These are phyloP conservation scores for Xylaria nigripes DNA, from an alignment of 495 filamentous ascomycete species.

Conservation along the genomic window DNA sequence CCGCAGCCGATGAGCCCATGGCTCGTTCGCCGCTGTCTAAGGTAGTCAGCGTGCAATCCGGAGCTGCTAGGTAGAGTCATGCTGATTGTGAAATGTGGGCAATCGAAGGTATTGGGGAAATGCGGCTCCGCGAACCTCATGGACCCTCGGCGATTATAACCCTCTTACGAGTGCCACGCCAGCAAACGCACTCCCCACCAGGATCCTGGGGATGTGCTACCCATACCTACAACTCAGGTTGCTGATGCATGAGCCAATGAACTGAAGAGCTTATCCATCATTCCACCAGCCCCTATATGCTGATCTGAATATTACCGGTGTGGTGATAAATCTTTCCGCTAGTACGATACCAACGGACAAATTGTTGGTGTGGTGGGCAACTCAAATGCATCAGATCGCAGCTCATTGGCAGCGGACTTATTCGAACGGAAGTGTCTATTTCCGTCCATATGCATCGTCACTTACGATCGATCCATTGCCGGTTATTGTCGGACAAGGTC, in stretches of 20 bases:
- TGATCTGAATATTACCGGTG: constrained; percentile 3
- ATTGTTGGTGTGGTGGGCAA: background rate
- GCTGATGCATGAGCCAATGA: constrained; percentile 9
- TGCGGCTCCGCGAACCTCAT: constrained; percentile 3
- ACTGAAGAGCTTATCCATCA: background rate
- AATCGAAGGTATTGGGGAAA: constrained; percentile 1
- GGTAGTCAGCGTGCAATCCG: background rate
- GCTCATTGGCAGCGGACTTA: background rate
- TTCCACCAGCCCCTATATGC: constrained; percentile 3
- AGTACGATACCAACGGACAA: background rate
- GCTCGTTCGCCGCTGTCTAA: background rate
- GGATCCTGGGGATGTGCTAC: background rate
- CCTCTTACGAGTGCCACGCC: constrained; percentile 1
- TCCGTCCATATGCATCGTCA: constrained; percentile 3
- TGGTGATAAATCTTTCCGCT: constrained; percentile 4
- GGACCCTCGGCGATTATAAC: background rate
- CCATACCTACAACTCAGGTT: constrained; percentile 1
- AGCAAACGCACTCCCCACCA: constrained; percentile 3
- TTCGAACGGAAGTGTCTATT: constrained; percentile 1
- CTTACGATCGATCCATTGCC: background rate
- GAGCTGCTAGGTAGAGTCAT: background rate
- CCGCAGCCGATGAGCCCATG: background rate
- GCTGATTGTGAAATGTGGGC: constrained; percentile 1
- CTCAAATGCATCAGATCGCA: background rate
- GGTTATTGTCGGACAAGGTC: background rate